Evolutionary conservation across 2,329 filamentous ascomycete genomes (phyloP).

Genomic region (Xylaria sp.): DNA sequence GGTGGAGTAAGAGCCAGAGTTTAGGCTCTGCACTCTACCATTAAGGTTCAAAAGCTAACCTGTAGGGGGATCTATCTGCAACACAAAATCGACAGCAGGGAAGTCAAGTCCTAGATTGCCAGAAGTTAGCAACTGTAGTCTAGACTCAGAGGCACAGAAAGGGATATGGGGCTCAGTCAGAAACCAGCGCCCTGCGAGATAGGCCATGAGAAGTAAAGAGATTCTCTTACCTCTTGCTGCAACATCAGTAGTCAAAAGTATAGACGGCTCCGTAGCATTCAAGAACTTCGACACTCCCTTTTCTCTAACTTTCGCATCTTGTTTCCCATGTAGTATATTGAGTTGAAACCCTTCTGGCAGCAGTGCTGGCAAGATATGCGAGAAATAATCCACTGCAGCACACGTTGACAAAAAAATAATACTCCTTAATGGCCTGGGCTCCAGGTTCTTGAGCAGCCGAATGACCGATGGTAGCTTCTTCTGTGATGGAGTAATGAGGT

Average conservation of each 20-base stretch:
- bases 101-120: slow-evolving; percentile 74
- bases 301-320: slow-evolving; percentile 84
- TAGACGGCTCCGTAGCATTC: slow-evolving; percentile 76
- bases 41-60: slow-evolving; percentile 14
- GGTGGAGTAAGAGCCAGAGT: not conserved
- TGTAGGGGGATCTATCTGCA: slow-evolving; percentile 84
- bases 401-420: slow-evolving; percentile 96
- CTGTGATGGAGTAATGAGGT: slow-evolving; percentile 77
- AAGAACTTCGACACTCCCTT: slow-evolving; percentile 88
- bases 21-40: not conserved
- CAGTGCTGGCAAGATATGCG: slow-evolving; percentile 78
- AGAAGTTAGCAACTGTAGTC: slow-evolving; percentile 15
- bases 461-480: slow-evolving; percentile 82
- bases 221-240: slow-evolving; percentile 71
- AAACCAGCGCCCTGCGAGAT: not conserved
- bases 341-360: slow-evolving; percentile 75
- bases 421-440: slow-evolving; percentile 81
- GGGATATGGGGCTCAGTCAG: not conserved
- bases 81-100: slow-evolving; percentile 87
- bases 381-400: slow-evolving; percentile 93
- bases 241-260: slow-evolving; percentile 92
- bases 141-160: not conserved
- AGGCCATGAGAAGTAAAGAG: not conserved
- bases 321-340: slow-evolving; percentile 90
- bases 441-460: slow-evolving; percentile 73